Conservation (phyloP, 495 filamentous ascomycete species). For the Neurospora pannonica region DNA sequence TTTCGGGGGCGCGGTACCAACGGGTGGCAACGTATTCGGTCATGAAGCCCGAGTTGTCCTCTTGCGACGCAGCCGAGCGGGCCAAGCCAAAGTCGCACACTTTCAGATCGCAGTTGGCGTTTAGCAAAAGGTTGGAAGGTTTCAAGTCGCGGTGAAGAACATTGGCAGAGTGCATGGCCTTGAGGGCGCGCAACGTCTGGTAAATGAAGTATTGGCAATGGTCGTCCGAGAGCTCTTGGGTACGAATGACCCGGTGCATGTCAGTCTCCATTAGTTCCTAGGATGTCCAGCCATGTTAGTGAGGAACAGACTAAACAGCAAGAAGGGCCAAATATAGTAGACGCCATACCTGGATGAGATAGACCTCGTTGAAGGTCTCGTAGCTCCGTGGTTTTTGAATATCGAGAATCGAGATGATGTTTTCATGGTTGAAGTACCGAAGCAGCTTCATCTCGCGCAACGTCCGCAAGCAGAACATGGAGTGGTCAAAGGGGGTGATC, state of each 20-base stretch:
- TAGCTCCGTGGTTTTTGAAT: constrained; percentile 97
- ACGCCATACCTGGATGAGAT: constrained; percentile 81
- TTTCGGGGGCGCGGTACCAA: constrained; percentile 98
- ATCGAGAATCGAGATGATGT: constrained; percentile 98
- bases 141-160: constrained; percentile 97
- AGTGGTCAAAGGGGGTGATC: constrained; percentile 98
- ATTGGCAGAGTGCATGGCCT: constrained; percentile 99
- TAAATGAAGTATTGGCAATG: constrained; percentile 99
- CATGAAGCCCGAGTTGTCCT: constrained; percentile 99
- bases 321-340: not conserved
- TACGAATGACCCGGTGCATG: constrained; percentile 99
- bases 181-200: constrained; percentile 94
- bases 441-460: constrained; percentile 99
- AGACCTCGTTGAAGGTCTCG: constrained; percentile 94
- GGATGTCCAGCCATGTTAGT: not conserved
- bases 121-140: constrained; percentile 91
- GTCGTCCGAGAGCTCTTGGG: constrained; percentile 95
- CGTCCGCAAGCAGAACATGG: constrained; percentile 97
- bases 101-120: constrained; percentile 98
- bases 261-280: constrained; percentile 99
- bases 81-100: constrained; percentile 98
- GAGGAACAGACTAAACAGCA: not conserved
- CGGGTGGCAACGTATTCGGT: constrained; percentile 99
- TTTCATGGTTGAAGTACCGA: constrained; percentile 99
- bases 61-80: constrained; percentile 81